Evolutionary conservation across 1,284 basidiomycete species (phyloP), one percentile per base, ranked within the genome.

Genomic region (Rhodofomes roseus): DNA sequence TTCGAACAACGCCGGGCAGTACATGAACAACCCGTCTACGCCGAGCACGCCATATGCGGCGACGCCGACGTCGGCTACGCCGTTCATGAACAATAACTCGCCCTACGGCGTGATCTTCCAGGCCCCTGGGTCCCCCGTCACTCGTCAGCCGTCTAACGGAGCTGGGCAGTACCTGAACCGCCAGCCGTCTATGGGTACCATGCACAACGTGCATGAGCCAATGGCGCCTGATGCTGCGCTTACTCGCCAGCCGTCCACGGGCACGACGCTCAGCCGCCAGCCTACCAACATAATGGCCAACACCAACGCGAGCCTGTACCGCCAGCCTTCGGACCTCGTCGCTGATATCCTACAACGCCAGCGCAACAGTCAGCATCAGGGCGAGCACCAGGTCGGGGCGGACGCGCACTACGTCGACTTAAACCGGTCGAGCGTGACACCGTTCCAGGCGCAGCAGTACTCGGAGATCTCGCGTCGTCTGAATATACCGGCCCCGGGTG

Each of bases 391-490:
- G 20, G 27, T 56, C 2, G 36, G 57, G 16, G 51, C 57, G 8
- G 70, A 74, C 25, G 67, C 74, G 11, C 79, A 84, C 60, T 89
- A 90, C 60, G 77, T 83, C 22, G 84, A 90, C 65, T 74, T 89
- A 43, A 76, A 72, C 67, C 79, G 89, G 39, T 84, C 84, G 16
- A 89, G 87, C 65, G 81, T 89, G 2, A 83, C 87, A 5, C 87
- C 89, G 0, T 88, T 79, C 79, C 89, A 90, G 68, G 87, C 85
- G 25, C 79, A 78, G 0, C 89, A 90, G 69, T 90, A 90, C 64
- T 82, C 76, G n/a, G 86, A 86, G 65, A 89, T 89, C 59, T 82
- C 84, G 2, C 76, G 79, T 63, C 79, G 75, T 20, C 68, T 90
- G 50, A 80, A 82, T 59, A 70, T 77, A 8, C 65, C 75, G 20